A percentile compares a stretch with the other conserved stretches of the same genome.
phyloP scores from a whole-genome alignment of 805 yeast genomes.

The Yarrowia sp. region DNA sequence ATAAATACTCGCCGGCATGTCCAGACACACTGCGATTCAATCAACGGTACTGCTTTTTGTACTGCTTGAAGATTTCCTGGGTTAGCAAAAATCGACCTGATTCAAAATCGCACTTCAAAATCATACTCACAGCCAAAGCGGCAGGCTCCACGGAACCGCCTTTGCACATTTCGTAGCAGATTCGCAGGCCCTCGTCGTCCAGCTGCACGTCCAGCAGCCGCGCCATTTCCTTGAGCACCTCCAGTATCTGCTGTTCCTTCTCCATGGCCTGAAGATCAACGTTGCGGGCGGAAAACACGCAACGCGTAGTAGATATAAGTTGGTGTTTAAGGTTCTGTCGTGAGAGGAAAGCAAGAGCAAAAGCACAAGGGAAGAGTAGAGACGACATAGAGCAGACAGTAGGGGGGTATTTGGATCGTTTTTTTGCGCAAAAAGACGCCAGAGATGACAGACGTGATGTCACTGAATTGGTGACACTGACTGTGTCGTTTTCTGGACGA shows the following conservation, averaged over 20 bases:
- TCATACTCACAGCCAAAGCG: conserved; percentile 8
- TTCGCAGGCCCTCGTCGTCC: neutral
- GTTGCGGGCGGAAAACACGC: no score
- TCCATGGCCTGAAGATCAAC: conserved; percentile 7
- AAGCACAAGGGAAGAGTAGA: no score
- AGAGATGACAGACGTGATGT: no score
- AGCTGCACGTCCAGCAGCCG: conserved; percentile 11
- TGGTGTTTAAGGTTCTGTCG: conserved; percentile 1
- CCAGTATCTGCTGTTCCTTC: neutral
- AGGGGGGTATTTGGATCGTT: no score
- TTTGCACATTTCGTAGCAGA: conserved; percentile 18
- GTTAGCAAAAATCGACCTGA: neutral
- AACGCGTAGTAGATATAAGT: conserved; percentile 8
- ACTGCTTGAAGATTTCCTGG: conserved; percentile 2
- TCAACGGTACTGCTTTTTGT: neutral
- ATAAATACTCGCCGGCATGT: neutral
- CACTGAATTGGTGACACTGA: no score
- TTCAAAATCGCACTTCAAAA: no score
- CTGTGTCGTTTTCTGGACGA: no score
- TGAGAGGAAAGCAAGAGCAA: neutral
- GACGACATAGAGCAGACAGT: no score
- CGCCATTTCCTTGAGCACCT: conserved; percentile 5
- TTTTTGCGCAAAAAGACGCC: no score
- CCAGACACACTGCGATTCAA: neutral
- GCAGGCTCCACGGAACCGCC: conserved; percentile 11